Base-by-base conservation (phyloP, 2,329 filamentous ascomycete genomes). In the Xylaria hypoxylon region DNA sequence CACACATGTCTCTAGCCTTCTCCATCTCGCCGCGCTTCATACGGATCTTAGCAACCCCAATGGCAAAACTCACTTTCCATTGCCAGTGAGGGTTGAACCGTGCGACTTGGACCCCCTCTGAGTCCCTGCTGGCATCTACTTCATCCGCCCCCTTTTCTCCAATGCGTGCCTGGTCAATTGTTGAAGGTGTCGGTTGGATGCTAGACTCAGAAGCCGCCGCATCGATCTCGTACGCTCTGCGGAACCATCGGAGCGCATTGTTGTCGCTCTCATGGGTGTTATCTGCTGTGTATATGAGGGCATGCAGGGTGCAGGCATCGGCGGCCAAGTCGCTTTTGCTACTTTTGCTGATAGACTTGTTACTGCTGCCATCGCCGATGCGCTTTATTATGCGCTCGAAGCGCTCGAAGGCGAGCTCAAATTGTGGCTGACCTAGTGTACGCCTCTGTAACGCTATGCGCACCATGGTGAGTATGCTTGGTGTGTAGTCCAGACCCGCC, bases 231-330 rank as follows among this genome's bases (percentile, higher is more conserved):
- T 55, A 60, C 22, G 78, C 78, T n/a, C 64, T 63, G 22, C 71
- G 65, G 58, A 79, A 77, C 70, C 70, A 76, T 13, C 70, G 67
- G 44, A 80, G 70, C 1, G 79, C 79, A 2, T 68, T 66, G 17
- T 52, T 62, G 42, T 74, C 63, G 15, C 73, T 64, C 10, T 63
- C 53, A 15, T 8, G 28, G 8, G 70, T 67, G 24, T 69, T 67
- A 33, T 65, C 38, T 1, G 24, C 22, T 5, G 71, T 70, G 38
- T 75, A 69, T 5, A 77, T 52, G 13, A 78, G 51, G 17, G 77
- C 81, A 7, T 76, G 71, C n/a, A 81, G 68, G 0, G 80, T 81
- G 11, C 79, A 77, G 1, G 76, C 76, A 63, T 82, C 75, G 15
- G 80, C 76, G 48, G 68, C 69, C 6, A 59, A 60, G 17, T 59